Base-by-base conservation (phyloP, 2,329 filamentous ascomycete genomes). In the Plectosphaerella plurivora region DNA sequence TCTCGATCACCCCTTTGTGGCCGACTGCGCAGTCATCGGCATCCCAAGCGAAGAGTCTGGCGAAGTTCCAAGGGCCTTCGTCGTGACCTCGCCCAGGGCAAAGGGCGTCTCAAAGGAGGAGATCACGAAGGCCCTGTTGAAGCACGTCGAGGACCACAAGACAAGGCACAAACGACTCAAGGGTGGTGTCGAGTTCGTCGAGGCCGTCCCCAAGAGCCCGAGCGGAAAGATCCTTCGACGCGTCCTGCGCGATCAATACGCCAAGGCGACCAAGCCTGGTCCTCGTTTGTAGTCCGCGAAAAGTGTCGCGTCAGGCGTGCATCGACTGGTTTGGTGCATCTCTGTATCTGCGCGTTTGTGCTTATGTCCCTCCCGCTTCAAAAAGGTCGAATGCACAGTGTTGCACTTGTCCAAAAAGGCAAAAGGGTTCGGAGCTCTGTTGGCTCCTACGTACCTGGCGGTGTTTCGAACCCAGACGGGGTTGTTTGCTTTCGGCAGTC, bases 191-290 rank as follows among this genome's bases (percentile, higher is more conserved):
- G 80, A 83, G 63, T 88, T 88, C 55, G 73, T 87, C 15, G 81
- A 85, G 45, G 75, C 74, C 48, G 81, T 91, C 22, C 88, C 88
- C 12, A 91, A 91, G 76, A 88, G 83, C 62, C 79, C 86, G 0
- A 86, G 82, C 60, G 87, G 88, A 8, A 91, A 91, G 78, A 89
- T 91, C 51, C 66, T 91, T 63, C 74, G 86, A 47, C 73, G 87
- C 20, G 60, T 89, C 49, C 69, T 95, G 60, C 77, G 88, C 44
- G 90, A 94, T 39, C 37, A 33, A 12, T 33, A 33, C 28, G 28
- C 28, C 28, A 33, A 33, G 28, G 28, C 28, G 11, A 5, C 28
- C 28, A 33, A 33, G 28, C 28, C 28, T 5, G 28, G 28, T 33
- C 28, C 28, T 33, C 28, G 28, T 33, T 8, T 33, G 28, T 33